A percentile compares a stretch with the other conserved stretches of the same genome.
phyloP scores from a whole-genome alignment of 768 basidiomycete genomes.

The Hydnomerulius pinastri region DNA sequence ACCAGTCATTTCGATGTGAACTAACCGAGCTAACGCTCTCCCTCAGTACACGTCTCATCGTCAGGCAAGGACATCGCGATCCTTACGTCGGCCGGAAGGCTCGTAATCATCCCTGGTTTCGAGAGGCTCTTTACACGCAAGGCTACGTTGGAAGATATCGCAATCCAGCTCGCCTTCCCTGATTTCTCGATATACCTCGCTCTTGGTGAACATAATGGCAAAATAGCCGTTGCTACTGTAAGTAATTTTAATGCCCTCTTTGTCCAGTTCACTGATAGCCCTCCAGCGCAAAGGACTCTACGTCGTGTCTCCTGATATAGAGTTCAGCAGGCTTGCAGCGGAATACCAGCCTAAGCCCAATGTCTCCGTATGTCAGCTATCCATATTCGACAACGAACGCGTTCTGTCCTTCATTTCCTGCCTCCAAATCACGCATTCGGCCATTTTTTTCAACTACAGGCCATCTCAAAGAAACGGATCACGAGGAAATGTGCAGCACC shows the following conservation, averaged over 20 bases:
- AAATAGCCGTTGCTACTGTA: conserved; percentile 52
- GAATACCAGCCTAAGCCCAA: conserved; percentile 34
- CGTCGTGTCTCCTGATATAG: conserved; percentile 25
- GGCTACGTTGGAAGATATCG: conserved; percentile 42
- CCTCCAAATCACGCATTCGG: conserved; percentile 56
- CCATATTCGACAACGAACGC: conserved; percentile 14
- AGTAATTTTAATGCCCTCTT: not conserved
- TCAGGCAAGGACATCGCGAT: conserved; percentile 43
- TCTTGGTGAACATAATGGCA: conserved; percentile 39
- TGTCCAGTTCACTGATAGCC: not conserved
- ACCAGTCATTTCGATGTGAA: not conserved
- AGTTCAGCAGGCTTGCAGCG: conserved; percentile 22
- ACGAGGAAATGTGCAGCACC: not conserved
- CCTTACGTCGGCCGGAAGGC: conserved; percentile 28
- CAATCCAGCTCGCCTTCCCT: conserved; percentile 26
- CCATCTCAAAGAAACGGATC: conserved; percentile 3
- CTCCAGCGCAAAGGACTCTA: conserved; percentile 26
- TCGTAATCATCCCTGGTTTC: conserved; percentile 30
- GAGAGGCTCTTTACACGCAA: conserved; percentile 31
- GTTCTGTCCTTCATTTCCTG: conserved; percentile 42
- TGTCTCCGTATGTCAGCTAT: conserved; percentile 24
- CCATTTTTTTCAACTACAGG: conserved; percentile 46
- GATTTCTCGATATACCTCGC: conserved; percentile 49
- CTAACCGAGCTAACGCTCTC: conserved; percentile 1
- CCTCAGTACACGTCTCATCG: conserved; percentile 44